These are phyloP conservation scores for Ophiosphaerella herpotricha DNA, from an alignment of 2,329 filamentous ascomycete species.

Conservation along the genomic window DNA sequence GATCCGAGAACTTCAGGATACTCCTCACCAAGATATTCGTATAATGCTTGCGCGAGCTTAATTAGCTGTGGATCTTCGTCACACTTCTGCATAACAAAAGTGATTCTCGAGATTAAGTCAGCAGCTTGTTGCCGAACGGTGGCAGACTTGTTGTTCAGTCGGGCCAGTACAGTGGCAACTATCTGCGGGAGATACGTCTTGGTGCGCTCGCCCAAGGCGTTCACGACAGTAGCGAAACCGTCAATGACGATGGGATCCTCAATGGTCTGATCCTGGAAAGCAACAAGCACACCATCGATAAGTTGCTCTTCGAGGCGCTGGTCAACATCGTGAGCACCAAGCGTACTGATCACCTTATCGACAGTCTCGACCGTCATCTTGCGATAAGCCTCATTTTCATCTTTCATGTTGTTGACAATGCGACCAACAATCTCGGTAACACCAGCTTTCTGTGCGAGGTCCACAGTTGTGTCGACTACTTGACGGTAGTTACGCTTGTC, in stretches of 20 bases:
- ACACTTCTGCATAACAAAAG: slow-evolving; percentile 99
- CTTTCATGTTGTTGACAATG: slow-evolving; percentile 93
- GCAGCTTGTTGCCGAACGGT: slow-evolving; percentile 96
- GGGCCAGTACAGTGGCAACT: slow-evolving; percentile 93
- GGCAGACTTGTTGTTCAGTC: slow-evolving; percentile 96
- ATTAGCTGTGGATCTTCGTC: slow-evolving; percentile 95
- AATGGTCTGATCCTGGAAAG: slow-evolving; percentile 97
- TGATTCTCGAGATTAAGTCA: slow-evolving; percentile 93
- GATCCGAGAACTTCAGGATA: slow-evolving; percentile 97
- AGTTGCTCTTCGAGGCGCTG: slow-evolving; percentile 90
- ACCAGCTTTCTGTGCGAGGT: slow-evolving; percentile 96
- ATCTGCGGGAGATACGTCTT: slow-evolving; percentile 98
- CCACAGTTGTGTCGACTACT: slow-evolving; percentile 96
- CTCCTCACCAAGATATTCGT: slow-evolving; percentile 98
- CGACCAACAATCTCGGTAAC: slow-evolving; percentile 92
- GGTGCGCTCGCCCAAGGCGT: slow-evolving; percentile 88
- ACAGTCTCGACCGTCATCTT: slow-evolving; percentile 99
- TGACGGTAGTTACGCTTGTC: slow-evolving; percentile 98
- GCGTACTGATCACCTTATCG: slow-evolving; percentile 91
- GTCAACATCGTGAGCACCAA: slow-evolving; percentile 92
- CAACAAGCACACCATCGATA: slow-evolving; percentile 91
- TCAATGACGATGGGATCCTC: slow-evolving; percentile 97
- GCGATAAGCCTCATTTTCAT: slow-evolving; percentile 95
- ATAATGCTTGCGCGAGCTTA: slow-evolving; percentile 90
- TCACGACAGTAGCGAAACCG: slow-evolving; percentile 96